A percentile compares a stretch with the other conserved stretches of the same genome.
phyloP scores from a whole-genome alignment of 2,329 filamentous ascomycete genomes.

The Botryotinia narcissicola region DNA sequence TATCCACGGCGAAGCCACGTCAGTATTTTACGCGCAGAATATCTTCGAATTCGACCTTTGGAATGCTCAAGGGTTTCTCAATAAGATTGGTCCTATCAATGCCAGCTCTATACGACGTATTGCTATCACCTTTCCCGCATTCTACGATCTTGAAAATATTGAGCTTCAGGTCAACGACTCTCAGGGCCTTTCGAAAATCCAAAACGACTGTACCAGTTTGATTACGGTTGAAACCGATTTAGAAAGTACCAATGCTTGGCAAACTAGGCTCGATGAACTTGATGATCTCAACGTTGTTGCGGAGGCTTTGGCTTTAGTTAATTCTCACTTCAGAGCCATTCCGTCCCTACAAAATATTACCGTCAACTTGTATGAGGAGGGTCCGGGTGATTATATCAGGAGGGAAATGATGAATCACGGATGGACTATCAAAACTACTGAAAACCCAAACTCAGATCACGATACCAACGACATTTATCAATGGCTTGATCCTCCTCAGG shows the following conservation, averaged over 20 bases:
- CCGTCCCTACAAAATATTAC: constrained; percentile 31
- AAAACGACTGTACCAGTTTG: constrained; percentile 27
- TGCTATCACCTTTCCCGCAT: constrained; percentile 26
- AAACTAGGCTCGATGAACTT: constrained; percentile 13
- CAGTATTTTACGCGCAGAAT: constrained; percentile 29
- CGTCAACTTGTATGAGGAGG: constrained; percentile 28
- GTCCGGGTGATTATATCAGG: constrained; percentile 26
- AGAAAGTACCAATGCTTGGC: constrained; percentile 15
- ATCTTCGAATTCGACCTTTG: constrained; percentile 28
- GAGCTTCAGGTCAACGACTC: constrained; percentile 20
- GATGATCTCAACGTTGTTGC: constrained; percentile 21
- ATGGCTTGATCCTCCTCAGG: not conserved
- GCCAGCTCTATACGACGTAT: constrained; percentile 26
- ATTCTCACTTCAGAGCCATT: constrained; percentile 31
- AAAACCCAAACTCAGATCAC: constrained; percentile 22
- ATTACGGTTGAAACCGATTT: constrained; percentile 24
- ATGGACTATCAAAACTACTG: constrained; percentile 29
- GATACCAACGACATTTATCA: constrained; percentile 22
- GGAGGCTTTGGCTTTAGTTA: constrained; percentile 25
- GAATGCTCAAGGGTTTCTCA: constrained; percentile 24
- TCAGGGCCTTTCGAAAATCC: constrained; percentile 24
- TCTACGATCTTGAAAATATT: constrained; percentile 23
- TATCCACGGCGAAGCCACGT: constrained; percentile 30
- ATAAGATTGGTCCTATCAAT: constrained; percentile 28
- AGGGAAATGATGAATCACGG: constrained; percentile 29